Evolutionary conservation across 768 basidiomycete species (phyloP).

Genomic region (Tremella mesenterica): DNA sequence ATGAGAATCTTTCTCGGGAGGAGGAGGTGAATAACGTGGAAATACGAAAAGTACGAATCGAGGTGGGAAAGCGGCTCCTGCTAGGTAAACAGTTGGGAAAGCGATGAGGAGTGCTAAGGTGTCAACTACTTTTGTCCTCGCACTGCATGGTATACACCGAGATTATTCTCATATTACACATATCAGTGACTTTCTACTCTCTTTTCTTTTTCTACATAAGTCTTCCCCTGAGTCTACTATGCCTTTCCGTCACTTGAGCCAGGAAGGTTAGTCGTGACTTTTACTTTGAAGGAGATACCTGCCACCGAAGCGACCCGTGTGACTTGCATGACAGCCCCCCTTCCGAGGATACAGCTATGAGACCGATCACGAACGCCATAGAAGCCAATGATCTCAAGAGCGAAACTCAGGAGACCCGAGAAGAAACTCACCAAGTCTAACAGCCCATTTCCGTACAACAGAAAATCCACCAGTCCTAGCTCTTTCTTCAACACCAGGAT

Average conservation of each 20-base stretch:
- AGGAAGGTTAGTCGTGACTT: background rate
- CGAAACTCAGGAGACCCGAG: too few relatives aligned
- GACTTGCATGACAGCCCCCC: background rate
- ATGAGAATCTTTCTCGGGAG: slow-evolving; percentile 54
- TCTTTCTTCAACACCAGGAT: too few relatives aligned
- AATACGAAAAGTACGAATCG: slow-evolving; percentile 53
- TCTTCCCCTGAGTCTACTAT: too few relatives aligned
- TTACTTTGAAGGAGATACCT: background rate
- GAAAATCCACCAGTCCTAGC: too few relatives aligned
- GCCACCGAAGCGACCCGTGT: background rate
- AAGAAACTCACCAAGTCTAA: slow-evolving; percentile 29
- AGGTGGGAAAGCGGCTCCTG: slow-evolving; percentile 39
- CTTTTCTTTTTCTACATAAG: too few relatives aligned
- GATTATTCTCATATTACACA: background rate
- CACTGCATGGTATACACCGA: background rate
- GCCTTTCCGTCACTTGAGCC: too few relatives aligned
- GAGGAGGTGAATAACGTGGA: slow-evolving; percentile 67
- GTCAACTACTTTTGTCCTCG: background rate
- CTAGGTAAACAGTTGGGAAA: slow-evolving; percentile 34
- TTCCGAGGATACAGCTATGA: background rate
- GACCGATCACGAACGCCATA: background rate
- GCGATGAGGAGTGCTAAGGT: slow-evolving; percentile 21
- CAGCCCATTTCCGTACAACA: slow-evolving; percentile 26
- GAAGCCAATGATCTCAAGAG: background rate
- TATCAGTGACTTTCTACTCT: background rate